phyloP scores from a whole-genome alignment of 2,329 filamentous ascomycete genomes.

The Pseudocercospora fijiensis region DNA sequence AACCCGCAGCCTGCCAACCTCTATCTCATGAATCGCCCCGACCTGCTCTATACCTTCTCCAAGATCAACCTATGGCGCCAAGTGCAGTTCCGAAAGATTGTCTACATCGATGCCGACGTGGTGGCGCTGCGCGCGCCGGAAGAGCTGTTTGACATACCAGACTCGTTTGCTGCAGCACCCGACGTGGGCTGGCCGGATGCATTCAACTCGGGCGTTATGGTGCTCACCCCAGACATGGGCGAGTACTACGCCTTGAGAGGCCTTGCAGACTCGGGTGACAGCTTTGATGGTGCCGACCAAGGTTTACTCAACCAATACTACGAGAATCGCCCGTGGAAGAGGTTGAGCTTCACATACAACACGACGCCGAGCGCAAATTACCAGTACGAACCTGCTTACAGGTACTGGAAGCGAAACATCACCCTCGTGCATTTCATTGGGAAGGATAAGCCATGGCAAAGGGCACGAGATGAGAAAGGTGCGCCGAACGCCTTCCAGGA shows the following conservation, averaged over 20 bases:
- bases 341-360: slow-evolving; percentile 93
- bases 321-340: slow-evolving; percentile 70
- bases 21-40: slow-evolving; percentile 84
- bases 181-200: slow-evolving; percentile 98
- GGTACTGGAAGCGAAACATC: slow-evolving; percentile 86
- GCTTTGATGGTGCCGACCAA: slow-evolving; percentile 96
- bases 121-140: slow-evolving; percentile 89
- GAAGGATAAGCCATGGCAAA: slow-evolving; percentile 78
- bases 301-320: slow-evolving; percentile 95
- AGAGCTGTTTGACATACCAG: slow-evolving; percentile 74
- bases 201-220: slow-evolving; percentile 98
- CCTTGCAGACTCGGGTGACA: slow-evolving; percentile 81
- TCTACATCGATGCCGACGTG: slow-evolving; percentile 92
- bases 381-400: slow-evolving; percentile 93
- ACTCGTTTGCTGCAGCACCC: slow-evolving; percentile 70
- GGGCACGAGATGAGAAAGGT: slow-evolving; percentile 43
- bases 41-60: slow-evolving; percentile 90
- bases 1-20: slow-evolving; percentile 80
- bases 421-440: slow-evolving; percentile 95
- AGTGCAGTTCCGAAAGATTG: slow-evolving; percentile 83
- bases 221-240: slow-evolving; percentile 77
- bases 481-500: slow-evolving; percentile 71
- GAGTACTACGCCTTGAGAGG: slow-evolving; percentile 83
- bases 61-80: slow-evolving; percentile 95
- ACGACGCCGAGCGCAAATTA: slow-evolving; percentile 96